Percentiles rank a stretch among this genome's conserved stretches.
These are phyloP conservation scores for Cercospora sesami DNA, from an alignment of 2,329 filamentous ascomycete species.

Conservation along the genomic window DNA sequence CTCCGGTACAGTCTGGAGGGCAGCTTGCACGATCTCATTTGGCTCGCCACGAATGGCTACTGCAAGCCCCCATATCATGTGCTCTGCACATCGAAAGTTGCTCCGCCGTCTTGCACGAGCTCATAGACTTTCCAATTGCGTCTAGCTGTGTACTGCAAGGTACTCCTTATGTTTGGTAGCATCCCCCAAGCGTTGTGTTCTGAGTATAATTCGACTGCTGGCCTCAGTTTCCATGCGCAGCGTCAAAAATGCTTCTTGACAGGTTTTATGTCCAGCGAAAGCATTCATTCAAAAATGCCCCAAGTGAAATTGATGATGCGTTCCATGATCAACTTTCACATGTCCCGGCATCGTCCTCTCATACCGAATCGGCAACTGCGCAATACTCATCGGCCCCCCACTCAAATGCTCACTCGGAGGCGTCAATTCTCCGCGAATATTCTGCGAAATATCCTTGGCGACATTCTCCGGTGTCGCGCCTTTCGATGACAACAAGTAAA, in stretches of 20 bases:
- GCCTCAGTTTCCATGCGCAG: neutral
- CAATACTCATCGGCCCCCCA: slow-evolving; percentile 26
- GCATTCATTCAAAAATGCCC: slow-evolving; percentile 3
- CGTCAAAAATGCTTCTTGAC: neutral
- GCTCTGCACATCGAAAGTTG: neutral
- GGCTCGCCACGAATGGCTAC: neutral
- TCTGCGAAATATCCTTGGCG: slow-evolving; percentile 67
- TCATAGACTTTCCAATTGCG: neutral
- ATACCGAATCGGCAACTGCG: slow-evolving; percentile 29
- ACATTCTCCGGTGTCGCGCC: slow-evolving; percentile 64
- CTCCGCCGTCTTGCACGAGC: neutral
- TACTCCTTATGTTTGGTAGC: neutral
- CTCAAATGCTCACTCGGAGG: slow-evolving; percentile 21
- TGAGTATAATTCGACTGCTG: neutral
- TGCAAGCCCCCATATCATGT: neutral
- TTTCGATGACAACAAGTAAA: slow-evolving; percentile 66
- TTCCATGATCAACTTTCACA: slow-evolving; percentile 10
- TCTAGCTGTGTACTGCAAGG: neutral
- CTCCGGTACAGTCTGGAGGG: neutral
- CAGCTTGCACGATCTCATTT: neutral
- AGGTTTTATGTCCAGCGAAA: neutral
- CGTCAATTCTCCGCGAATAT: slow-evolving; percentile 82
- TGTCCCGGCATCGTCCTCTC: slow-evolving; percentile 28
- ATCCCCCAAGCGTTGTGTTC: neutral
- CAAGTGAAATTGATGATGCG: slow-evolving; percentile 2